phyloP scores from a whole-genome alignment of 2,329 filamentous ascomycete species.

The Venturia asperata region DNA sequence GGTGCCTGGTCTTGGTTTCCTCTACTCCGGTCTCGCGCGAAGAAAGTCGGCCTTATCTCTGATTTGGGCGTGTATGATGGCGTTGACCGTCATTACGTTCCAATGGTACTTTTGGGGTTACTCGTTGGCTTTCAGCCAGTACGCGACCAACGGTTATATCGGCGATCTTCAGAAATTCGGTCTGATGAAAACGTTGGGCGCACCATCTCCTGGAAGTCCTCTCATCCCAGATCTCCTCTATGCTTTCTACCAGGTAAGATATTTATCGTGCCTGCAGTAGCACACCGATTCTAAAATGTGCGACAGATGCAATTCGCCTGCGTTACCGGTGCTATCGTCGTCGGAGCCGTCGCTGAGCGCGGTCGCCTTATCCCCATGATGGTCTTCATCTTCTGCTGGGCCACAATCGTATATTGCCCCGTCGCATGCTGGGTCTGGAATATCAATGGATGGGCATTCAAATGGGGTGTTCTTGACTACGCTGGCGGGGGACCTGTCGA shows the following conservation, averaged over 20 bases:
- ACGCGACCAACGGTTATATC: conserved; percentile 81
- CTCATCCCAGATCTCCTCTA: conserved; percentile 86
- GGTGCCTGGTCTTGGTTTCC: conserved; percentile 92
- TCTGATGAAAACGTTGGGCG: conserved; percentile 72
- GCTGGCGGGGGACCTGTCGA: conserved; percentile 96
- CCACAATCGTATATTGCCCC: conserved; percentile 94
- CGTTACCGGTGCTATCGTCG: conserved; percentile 83
- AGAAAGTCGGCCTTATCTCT: conserved; percentile 95
- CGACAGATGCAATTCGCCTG: conserved; percentile 90
- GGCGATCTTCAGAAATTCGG: conserved; percentile 86
- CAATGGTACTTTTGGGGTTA: conserved; percentile 99
- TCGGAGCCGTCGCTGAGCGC: conserved; percentile 88
- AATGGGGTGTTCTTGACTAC: conserved; percentile 90
- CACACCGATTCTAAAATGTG: conserved; percentile 22
- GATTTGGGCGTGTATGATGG: conserved; percentile 96
- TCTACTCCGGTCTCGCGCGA: conserved; percentile 95
- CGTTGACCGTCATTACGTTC: conserved; percentile 83
- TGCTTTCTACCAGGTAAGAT: conserved; percentile 78
- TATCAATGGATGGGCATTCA: conserved; percentile 83
- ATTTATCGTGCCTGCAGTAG: background rate
- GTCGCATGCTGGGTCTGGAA: conserved; percentile 97
- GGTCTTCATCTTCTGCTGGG: conserved; percentile 96
- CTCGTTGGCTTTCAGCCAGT: conserved; percentile 81
- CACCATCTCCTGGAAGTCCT: conserved; percentile 80
- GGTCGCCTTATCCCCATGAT: conserved; percentile 87